Evolutionary conservation across 176 grass and related monocot genomes (phyloP), one percentile per base, ranked within the genome.

Genomic region (Urochloa ruziziensis): DNA sequence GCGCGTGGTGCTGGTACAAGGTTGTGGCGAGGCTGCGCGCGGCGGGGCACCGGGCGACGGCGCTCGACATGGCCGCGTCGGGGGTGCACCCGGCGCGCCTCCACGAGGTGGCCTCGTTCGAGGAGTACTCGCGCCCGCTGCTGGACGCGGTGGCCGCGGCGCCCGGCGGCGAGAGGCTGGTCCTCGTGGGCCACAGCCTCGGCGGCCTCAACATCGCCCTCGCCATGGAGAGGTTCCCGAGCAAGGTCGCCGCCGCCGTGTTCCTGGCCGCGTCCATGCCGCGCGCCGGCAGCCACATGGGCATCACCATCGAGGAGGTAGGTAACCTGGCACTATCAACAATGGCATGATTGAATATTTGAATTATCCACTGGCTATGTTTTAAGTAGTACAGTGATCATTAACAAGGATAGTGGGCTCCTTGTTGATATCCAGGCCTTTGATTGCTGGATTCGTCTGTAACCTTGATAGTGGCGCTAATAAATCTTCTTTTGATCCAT

Each of bases 1-100:
- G 91, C 37, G 88, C 76, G 27, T 92, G 90, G 90, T 91, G 86
- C 86, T 91, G 90, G 90, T 91, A 88, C 86, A 85, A 85, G 82
- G 43, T 92, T 16, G 81, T 75, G 52, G 21, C 78, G 7, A 16
- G 17, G 75, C 91, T 89, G 17, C 47, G 36, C 3, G 44, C 47
- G 23, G 80, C 69, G 15, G 88, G 84, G 24, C 87, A 93, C 62
- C 80, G 66, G 13, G 87, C 70, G 39, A 90, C 91, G 2, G 75
- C 84, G 83, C 49, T 93, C 48, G 88, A 93, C 77, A 67, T 93
- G 46, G 85, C 85, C 0, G 88, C 88, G 64, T 70, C 75, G 6
- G 88, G 91, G 6, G 84, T 35, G 17, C 67, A 90, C 57, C 91
- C 91, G 32, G 48, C 77, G 30, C 80, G 84, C 39, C 18, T 85